Conservation (phyloP, 192 early-diverging fungal genomes). For the Podila clonocystis region DNA sequence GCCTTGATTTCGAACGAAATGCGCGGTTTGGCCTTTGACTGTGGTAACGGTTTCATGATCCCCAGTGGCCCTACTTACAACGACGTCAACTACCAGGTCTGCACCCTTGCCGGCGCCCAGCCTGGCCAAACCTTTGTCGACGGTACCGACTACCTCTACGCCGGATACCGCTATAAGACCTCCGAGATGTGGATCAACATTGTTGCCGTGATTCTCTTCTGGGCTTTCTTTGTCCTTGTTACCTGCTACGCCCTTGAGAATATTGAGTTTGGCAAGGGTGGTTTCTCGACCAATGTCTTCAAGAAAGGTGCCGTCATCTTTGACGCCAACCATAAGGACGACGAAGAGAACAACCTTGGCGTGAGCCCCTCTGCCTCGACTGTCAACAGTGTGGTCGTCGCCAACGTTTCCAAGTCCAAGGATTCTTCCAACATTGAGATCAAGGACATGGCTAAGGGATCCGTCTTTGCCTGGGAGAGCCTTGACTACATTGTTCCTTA, state of each 20-base stretch:
- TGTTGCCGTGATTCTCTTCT: constrained; percentile 63
- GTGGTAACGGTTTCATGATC: constrained; percentile 39
- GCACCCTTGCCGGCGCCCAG: constrained; percentile 70
- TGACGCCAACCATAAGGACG: constrained; percentile 39
- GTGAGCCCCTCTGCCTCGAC: constrained; percentile 44
- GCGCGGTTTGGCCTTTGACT: constrained; percentile 57
- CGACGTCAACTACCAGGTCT: constrained; percentile 57
- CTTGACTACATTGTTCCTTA: constrained; percentile 76
- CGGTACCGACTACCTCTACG: constrained; percentile 69
- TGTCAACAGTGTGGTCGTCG: constrained; percentile 42
- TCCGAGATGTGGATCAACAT: constrained; percentile 69
- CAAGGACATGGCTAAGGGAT: constrained; percentile 53
- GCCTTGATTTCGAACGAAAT: constrained; percentile 72
- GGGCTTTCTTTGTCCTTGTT: constrained; percentile 51
- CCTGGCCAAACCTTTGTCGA: constrained; percentile 64
- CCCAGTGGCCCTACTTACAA: constrained; percentile 45
- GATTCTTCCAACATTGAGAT: constrained; percentile 45
- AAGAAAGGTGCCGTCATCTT: constrained; percentile 41
- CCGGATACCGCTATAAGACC: constrained; percentile 64
- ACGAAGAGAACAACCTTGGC: constrained; percentile 45
- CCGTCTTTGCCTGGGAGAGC: constrained; percentile 69
- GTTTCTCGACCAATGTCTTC: constrained; percentile 62
- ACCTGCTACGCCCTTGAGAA: constrained; percentile 65
- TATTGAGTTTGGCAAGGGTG: constrained; percentile 67
- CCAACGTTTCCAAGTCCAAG: constrained; percentile 15